Base-by-base conservation (phyloP, 2,329 filamentous ascomycete species). In the Clathrospora elynae region DNA sequence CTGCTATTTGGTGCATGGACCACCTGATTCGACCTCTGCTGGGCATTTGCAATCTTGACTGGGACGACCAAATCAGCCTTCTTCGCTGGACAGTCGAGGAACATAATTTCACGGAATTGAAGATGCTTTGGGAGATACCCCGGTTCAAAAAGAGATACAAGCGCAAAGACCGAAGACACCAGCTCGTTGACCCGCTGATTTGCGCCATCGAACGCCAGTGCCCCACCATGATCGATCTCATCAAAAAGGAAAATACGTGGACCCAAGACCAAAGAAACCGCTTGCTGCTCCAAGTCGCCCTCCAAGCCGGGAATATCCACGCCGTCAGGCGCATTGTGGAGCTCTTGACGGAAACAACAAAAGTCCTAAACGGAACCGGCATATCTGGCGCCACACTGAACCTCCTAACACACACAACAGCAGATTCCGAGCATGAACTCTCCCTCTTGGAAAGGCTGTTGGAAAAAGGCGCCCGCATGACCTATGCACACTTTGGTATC, bases 401-500 rank as follows among this genome's bases (percentile, higher is more conserved):
- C 12, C 10, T 37, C 11, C 17, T 37, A n/a, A n/a, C 3, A 7
- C 29, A 11, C 34, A 37, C 16, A 14, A 29, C 17, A 24, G 13
- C 14, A 12, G 22, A 3, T n/a, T 13, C 5, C 13, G 12, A n/a
- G 23, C 12, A 8, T 4, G 19, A 12, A 23, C 28, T 11, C 12
- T 26, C 6, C 17, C 16, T n/a, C n/a, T 13, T 36, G 14, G 13
- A 28, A 23, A 11, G 28, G 22, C 9, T 37, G 6, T 24, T 37
- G 4, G 13, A 28, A 9, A 22, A 22, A 2, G 34, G 34, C 6
- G 34, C 24, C n/a, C 14, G 34, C 11, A 28, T 37, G 34, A 23
- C 12, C 11, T 37, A 37, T n/a, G n/a, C 18, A 14, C 23, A 37
- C 17, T 37, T 37, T 18, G 34, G 34, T 9, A 37, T 37, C 4